Percentiles rank a stretch among this genome's conserved stretches.
Evolutionary conservation across 371 early-diverging fungal species (phyloP).

Genomic region (Mucor saturninus): DNA sequence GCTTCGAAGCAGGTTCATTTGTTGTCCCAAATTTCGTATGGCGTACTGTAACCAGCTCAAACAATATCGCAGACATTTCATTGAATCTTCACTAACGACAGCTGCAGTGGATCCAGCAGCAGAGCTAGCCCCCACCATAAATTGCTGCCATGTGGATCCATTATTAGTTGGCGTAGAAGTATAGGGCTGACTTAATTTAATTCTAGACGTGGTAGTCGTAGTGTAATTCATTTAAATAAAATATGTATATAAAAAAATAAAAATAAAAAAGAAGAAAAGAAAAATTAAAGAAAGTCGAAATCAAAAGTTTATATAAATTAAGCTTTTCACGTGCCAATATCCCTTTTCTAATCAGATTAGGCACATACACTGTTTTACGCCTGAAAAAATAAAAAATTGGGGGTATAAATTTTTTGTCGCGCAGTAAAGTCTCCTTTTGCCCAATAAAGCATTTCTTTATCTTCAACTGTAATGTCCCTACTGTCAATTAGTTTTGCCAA

Average conservation of each 20-base stretch:
- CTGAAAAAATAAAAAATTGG: not conserved
- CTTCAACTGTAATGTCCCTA: no score
- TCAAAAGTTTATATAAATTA: not conserved
- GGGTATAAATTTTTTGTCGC: no score
- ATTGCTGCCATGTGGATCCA: conserved; percentile 58
- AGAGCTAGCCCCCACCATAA: conserved; percentile 72
- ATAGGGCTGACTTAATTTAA: conserved; percentile 8
- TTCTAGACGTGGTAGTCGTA: not conserved
- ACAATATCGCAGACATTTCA: conserved; percentile 79
- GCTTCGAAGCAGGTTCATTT: conserved; percentile 69
- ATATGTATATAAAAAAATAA: not conserved
- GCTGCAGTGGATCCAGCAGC: conserved; percentile 73
- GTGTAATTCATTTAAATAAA: conserved; percentile 16
- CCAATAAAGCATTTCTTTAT: no score
- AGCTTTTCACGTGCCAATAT: not conserved
- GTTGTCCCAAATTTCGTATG: conserved; percentile 76
- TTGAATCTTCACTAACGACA: conserved; percentile 76
- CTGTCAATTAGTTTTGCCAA: no score
- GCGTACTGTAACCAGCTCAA: conserved; percentile 87
- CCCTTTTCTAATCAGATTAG: not conserved
- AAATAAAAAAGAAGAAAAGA: conserved; percentile 3
- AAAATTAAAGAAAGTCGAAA: not conserved
- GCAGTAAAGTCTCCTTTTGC: no score
- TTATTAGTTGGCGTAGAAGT: not conserved
- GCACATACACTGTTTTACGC: not conserved